Conservation (phyloP, 129 eudicot species). For the Flaveria bidentis region DNA sequence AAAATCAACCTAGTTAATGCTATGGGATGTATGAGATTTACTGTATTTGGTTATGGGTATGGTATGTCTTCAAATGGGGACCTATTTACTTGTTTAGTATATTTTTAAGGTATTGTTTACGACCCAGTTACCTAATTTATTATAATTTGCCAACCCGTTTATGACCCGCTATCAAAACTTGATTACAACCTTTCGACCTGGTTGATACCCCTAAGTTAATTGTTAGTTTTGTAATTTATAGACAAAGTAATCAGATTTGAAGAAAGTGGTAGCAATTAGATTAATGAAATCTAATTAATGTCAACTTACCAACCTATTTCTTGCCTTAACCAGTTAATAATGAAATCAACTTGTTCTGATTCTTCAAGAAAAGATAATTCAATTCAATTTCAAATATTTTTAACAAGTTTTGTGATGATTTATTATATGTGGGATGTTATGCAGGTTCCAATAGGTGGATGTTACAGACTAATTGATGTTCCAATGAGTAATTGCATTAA, state of each 20-base stretch:
- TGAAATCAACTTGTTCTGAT: neutral
- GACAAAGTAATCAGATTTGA: neutral
- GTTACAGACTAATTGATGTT: slow-evolving; percentile 85
- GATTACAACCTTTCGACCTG: neutral
- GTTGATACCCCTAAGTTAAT: neutral
- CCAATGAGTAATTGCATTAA: slow-evolving; percentile 98
- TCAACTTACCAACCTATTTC: neutral
- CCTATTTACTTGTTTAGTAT: neutral
- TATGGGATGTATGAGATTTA: too few relatives aligned
- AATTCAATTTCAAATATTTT: neutral
- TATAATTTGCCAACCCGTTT: neutral
- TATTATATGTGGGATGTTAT: neutral
- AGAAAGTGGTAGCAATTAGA: neutral
- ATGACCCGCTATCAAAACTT: neutral
- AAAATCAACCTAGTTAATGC: too few relatives aligned
- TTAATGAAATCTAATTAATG: neutral
- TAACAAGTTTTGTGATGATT: slow-evolving; percentile 5
- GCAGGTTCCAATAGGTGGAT: slow-evolving; percentile 98
- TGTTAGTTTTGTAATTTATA: neutral
- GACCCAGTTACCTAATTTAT: neutral
- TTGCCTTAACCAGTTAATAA: neutral
- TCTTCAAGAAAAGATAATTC: neutral
- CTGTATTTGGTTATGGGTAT: too few relatives aligned
- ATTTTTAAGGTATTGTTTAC: neutral
- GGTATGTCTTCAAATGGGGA: too few relatives aligned